Base-by-base conservation (phyloP, 305 asterid genomes). In the Fraxinus sp. region DNA sequence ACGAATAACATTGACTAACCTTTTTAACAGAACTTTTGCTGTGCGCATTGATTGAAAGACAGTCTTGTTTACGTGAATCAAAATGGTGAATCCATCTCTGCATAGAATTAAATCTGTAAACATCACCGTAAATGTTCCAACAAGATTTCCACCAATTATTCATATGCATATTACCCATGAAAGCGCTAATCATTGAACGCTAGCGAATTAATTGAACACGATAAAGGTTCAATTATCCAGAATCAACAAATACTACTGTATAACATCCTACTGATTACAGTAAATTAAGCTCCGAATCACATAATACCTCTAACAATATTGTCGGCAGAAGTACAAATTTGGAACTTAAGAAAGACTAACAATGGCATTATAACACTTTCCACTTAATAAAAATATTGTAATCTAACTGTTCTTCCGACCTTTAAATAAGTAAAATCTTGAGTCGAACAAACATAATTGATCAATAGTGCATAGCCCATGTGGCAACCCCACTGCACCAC, bases 41-140 rank as follows among this genome's bases (percentile, higher is more conserved):
- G 89, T 94, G 97, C 30, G 98, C 97, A 88, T 94, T 96, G 84
- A 96, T 93, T 3, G 97, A 35, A 73, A 94, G 90, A 81, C 99
- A 94, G 75, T 96, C 98, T 82, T 90, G 97, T 80, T 92, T 89
- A 87, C 55, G 55, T 0, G 98, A 91, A 76, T 92, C 94, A 77
- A 96, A 96, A 87, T 88, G 85, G 26, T 70, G 88, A 64, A 85
- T 75, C 99, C 99, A 96, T 86, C 83, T 91, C 98, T 96, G 96
- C 91, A 81, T 70, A 75, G 71, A 52, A 86, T 37, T 28, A 71
- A 82, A 88, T 6, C 68, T 39, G n/a, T 35, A 77, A 77, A 75
- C 64, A 75, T 66, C 10, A 33, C 59, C 6, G 77, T 72, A 77
- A 71, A 62, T 3, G 66, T 26, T 49, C 75, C 68, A 24, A 83